phyloP scores from a whole-genome alignment of 495 filamentous ascomycete species.

The Lophiotrema nucula region DNA sequence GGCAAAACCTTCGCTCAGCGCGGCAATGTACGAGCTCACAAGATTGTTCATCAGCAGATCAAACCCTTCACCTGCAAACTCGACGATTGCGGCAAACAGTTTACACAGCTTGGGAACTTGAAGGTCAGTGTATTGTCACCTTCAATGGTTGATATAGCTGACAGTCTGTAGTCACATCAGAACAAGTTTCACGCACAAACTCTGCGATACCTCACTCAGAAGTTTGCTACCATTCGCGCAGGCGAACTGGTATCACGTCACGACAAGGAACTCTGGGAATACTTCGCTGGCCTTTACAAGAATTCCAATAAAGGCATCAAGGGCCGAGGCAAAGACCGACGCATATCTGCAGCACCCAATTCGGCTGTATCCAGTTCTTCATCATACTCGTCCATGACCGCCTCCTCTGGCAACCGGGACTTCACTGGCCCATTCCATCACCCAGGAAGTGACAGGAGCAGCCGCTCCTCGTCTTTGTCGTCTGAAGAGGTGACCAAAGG shows the following conservation, averaged over 20 bases:
- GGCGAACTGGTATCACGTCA: slow-evolving; percentile 60
- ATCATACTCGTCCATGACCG: slow-evolving; percentile 13
- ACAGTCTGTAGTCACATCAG: slow-evolving; percentile 70
- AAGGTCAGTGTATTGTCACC: slow-evolving; percentile 71
- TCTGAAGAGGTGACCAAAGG: slow-evolving; percentile 20
- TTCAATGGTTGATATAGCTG: no score
- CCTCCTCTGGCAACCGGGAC: slow-evolving; percentile 3
- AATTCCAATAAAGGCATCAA: slow-evolving; percentile 94
- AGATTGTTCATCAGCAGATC: slow-evolving; percentile 70
- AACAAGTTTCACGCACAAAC: slow-evolving; percentile 84
- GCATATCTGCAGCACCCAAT: slow-evolving; percentile 26
- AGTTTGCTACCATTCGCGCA: slow-evolving; percentile 66
- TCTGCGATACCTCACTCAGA: slow-evolving; percentile 67
- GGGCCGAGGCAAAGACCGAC: slow-evolving; percentile 81
- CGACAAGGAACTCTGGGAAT: slow-evolving; percentile 80
- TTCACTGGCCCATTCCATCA: slow-evolving; percentile 21
- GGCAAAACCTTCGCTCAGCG: slow-evolving; percentile 79
- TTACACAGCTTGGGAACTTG: slow-evolving; percentile 84
- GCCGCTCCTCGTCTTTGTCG: slow-evolving; percentile 25
- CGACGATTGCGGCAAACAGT: slow-evolving; percentile 78
- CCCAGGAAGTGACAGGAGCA: slow-evolving; percentile 26
- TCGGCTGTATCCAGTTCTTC: slow-evolving; percentile 24
- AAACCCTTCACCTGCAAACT: slow-evolving; percentile 81
- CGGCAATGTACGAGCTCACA: slow-evolving; percentile 84
- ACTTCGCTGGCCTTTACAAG: slow-evolving; percentile 86